Percentiles rank a stretch among this genome's conserved stretches.
Conservation (phyloP, 164 flowering plant genomes). For the Berberis thunbergii region DNA sequence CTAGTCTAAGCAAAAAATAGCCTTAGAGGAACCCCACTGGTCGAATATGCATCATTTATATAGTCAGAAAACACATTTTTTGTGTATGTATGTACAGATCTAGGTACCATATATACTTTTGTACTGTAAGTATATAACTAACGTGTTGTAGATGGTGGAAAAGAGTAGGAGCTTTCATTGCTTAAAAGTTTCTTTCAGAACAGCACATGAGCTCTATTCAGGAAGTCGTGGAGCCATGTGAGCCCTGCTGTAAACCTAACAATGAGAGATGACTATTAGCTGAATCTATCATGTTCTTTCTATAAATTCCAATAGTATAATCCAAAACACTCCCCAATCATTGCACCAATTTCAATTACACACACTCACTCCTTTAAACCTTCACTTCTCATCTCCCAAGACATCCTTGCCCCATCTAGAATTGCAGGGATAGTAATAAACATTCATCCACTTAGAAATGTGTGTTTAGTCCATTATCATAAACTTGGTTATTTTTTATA, state of each 20-base stretch:
- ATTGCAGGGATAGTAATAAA: too few relatives aligned
- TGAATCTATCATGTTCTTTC: conserved; percentile 14
- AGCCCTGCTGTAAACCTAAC: conserved; percentile 18
- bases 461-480: background rate
- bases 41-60: too few relatives aligned
- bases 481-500: too few relatives aligned
- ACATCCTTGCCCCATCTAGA: conserved; percentile 2
- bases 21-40: too few relatives aligned
- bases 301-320: conserved; percentile 16
- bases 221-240: conserved; percentile 27
- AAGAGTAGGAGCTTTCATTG: background rate
- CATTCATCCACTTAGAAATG: background rate
- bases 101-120: background rate
- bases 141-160: background rate
- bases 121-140: background rate
- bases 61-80: too few relatives aligned
- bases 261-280: conserved; percentile 7
- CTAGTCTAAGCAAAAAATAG: too few relatives aligned
- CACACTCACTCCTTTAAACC: background rate
- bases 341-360: conserved; percentile 15
- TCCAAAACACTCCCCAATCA: conserved; percentile 18
- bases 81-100: background rate
- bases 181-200: conserved; percentile 21
- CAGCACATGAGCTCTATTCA: conserved; percentile 10
- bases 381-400: conserved; percentile 3